Conservation (phyloP, 83 land plant species). For the Picea abies region DNA sequence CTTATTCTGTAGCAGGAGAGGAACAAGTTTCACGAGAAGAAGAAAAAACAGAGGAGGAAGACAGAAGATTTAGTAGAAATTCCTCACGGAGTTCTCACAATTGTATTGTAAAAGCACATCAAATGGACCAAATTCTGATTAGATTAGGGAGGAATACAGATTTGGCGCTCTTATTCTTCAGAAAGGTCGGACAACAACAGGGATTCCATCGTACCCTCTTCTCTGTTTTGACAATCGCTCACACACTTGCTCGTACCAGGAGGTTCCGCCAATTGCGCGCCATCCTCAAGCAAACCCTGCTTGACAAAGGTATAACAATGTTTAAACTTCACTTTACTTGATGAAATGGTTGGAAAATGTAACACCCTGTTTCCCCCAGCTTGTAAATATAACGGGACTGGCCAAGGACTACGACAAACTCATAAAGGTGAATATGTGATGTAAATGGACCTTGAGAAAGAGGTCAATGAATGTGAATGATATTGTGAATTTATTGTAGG, state of each 20-base stretch:
- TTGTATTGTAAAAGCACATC: background rate
- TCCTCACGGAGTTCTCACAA: background rate
- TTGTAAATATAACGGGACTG: too few relatives aligned
- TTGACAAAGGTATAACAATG: slow-evolving; percentile 27
- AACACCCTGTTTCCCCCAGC: too few relatives aligned
- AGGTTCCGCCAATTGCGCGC: slow-evolving; percentile 28
- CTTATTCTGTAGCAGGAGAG: background rate
- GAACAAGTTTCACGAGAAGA: background rate
- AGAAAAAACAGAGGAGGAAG: background rate
- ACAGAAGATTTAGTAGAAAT: background rate
- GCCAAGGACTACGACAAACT: too few relatives aligned
- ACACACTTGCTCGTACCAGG: slow-evolving; percentile 42
- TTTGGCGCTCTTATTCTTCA: slow-evolving; percentile 19
- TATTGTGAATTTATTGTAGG: too few relatives aligned
- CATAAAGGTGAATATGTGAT: too few relatives aligned
- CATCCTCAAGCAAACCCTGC: slow-evolving; percentile 20
- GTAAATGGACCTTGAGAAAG: too few relatives aligned
- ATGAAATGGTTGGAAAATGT: too few relatives aligned
- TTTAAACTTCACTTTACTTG: too few relatives aligned
- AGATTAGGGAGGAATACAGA: slow-evolving; percentile 15
- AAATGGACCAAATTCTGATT: slow-evolving; percentile 22
- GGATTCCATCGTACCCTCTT: slow-evolving; percentile 48
- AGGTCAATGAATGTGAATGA: too few relatives aligned
- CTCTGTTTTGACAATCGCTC: slow-evolving; percentile 46
- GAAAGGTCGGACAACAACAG: slow-evolving; percentile 24